Evolutionary conservation across 768 basidiomycete species (phyloP), one percentile per base, ranked within the genome.

Genomic region (Tulasnella sp.): DNA sequence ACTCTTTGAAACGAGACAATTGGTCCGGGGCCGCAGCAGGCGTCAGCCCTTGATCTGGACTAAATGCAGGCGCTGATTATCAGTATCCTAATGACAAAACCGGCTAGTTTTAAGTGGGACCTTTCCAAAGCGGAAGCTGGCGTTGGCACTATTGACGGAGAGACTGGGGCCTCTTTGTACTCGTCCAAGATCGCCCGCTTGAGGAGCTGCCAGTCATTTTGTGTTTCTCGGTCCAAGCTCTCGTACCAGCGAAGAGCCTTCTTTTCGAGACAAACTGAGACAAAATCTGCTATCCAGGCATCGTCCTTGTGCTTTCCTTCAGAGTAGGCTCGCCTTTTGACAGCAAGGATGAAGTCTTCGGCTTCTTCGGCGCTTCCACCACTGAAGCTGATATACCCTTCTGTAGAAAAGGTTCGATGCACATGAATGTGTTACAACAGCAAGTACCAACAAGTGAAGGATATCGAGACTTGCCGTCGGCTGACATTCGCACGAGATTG

Each of bases 221-320:
- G 44, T 3, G 54, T 58, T 31, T 77, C 77, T 3, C 28, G 14
- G 34, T 50, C 46, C 44, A 77, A 50, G 40, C 8, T 58, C 20
- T 77, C 77, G 31, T 54, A 77, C 77, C 77, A 77, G 22, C 54
- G 46, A 16, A 77, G 77, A 46, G 77, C 77, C 28, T 48, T 42
- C n/a, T 64, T 50, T 31, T 16, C 54, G 28, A 77, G 64, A 18
- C 50, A 54, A 3, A 24, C 9, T 16, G 46, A 54, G 6, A 50
- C 77, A 22, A 54, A 77, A 4, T 22, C 8, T 40, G 77, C 54
- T 16, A 77, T 77, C 77, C 77, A 77, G 7, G 54, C 41, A 31
- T 34, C 24, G n/a, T 77, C 46, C 28, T 64, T 40, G 22, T 58
- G 58, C 41, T 58, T 48, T 22, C 77, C 77, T 7, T 74, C 18